Evolutionary conservation across 495 filamentous ascomycete genomes (phyloP), one percentile per base, ranked within the genome.

Genomic region (Pyrenula massariospora): DNA sequence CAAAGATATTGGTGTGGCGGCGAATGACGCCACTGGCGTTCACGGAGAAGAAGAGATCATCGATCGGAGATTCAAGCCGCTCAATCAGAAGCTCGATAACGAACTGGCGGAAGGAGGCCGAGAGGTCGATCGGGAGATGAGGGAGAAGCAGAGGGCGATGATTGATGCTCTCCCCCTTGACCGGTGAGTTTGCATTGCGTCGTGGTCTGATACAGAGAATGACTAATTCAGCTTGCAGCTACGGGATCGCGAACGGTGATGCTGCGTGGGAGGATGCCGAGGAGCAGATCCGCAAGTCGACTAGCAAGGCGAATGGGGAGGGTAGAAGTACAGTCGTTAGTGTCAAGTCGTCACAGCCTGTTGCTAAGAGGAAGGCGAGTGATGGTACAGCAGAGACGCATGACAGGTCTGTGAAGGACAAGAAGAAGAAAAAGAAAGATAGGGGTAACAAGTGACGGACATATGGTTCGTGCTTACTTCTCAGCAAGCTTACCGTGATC

Each of bases 141-240:
- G 81, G 60, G 81, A 84, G 69, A 87, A 87, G 72, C 88, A 92
- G 69, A 81, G 85, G 62, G 86, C 87, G 56, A 70, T 97, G 58
- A 94, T 96, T 59, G 87, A 95, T 73, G 83, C 89, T 59, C 70
- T 97, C 49, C 91, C 91, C 25, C 74, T 98, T 49, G 89, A 94
- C 60, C 82, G 85, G 85, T 96, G 82, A 84, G 86, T 71, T 50
- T 47, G 50, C 53, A 54, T 53, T 24, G 23, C 19, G n/a, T 52
- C 50, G 48, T 49, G 20, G n/a, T 25, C 2, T 49, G 47, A 22
- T 54, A 54, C 24, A 50, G 15, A 48, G 63, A 67, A 68, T 68
- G 68, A 73, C 70, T 71, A 72, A 69, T 70, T 48, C 66, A 70
- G 65, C 54, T 63, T 67, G 58, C 69, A 91, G 89, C 73, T 93